Evolutionary conservation across 2,329 filamentous ascomycete genomes (phyloP), one percentile per base, ranked within the genome.

Genomic region (Ophiostoma ulmi): DNA sequence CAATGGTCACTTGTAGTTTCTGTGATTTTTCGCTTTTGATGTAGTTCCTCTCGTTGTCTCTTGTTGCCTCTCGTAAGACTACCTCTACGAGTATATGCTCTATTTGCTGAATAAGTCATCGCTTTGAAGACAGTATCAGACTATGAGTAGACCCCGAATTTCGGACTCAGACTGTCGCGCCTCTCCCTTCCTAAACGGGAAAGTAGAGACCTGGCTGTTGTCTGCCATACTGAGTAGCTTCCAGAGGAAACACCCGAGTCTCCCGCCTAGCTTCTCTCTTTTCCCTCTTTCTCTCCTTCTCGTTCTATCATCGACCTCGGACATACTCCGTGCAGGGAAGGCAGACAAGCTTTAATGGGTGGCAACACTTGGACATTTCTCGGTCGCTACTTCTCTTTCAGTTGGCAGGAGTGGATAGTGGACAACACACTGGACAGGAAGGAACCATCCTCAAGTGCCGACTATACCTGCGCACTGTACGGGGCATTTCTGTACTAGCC

Each of bases 371-470:
- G 44, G 44, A 20, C 17, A 17, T 48, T 31, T 48, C 17, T 44
- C 44, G 17, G 44, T 48, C 44, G 44, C 44, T 48, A 48, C 44
- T 48, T 48, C 44, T 48, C 44, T 48, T 48, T 48, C 44, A 48
- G 44, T 48, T 13, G 41, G 41, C 14, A 44, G 41, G 6, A 20
- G 20, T 55, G 17, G 41, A 44, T 13, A 44, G 41, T 44, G 44
- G 44, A 20, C 17, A 48, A 48, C 52, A 58, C 44, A 31, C n/a
- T 58, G 44, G 31, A 31, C 58, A 63, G 61, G 61, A 64, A 64
- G 61, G 61, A 64, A 35, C n/a, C 61, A 64, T 64, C 61, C 61
- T 64, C 52, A 64, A 64, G 61, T 64, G 61, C 61, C 61, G 61
- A n/a, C 61, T 31, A 31, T 64, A 31, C 61, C 61, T 20, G 31